Evolutionary conservation across 2,329 filamentous ascomycete species (phyloP), one percentile per base, ranked within the genome.

Genomic region (Hyphodiscus sp.): DNA sequence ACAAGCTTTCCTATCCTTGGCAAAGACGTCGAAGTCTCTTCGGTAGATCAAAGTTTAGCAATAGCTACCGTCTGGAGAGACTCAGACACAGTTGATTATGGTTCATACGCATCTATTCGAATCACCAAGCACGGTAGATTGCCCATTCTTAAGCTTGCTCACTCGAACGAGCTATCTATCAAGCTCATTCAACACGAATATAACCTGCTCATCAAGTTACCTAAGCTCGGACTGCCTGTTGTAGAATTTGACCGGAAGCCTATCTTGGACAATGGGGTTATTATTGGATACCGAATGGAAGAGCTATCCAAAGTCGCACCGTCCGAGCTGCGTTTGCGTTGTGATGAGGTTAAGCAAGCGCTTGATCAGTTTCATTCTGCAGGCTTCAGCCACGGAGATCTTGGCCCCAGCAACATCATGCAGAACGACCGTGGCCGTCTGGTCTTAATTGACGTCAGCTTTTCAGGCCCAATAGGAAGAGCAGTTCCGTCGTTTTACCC

Each of bases 61-160:
- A 50, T 56, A 50, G 54, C 50, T 53, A 23, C 41, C 50, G 53
- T 56, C 47, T 56, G 44, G 52, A 57, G 41, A 57, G 52, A 52
- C 49, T 57, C 52, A 30, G 46, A 19, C 41, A 29, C 55, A 50
- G 6, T 57, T 51, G 52, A 57, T 50, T 57, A 57, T 41, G 52
- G 52, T 46, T 52, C 52, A 52, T 18, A 57, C 44, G 52, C 52
- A 29, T 57, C 52, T 47, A 52, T 57, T 57, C 55, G 52, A 55
- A 55, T 52, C 38, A 52, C 49, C 49, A 44, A 57, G 49, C 33
- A 52, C 52, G 38, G 45, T 51, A 49, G 29, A 57, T 55, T 57
- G 49, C 55, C 55, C 55, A 55, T 57, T 50, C 52, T 57, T 26
- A 57, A 57, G 51, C 52, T 57, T 55, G 52, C 55, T 45, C 41